Evolutionary conservation across 768 basidiomycete species (phyloP), one percentile per base, ranked within the genome.

Genomic region (Xanthoconium stramineum): DNA sequence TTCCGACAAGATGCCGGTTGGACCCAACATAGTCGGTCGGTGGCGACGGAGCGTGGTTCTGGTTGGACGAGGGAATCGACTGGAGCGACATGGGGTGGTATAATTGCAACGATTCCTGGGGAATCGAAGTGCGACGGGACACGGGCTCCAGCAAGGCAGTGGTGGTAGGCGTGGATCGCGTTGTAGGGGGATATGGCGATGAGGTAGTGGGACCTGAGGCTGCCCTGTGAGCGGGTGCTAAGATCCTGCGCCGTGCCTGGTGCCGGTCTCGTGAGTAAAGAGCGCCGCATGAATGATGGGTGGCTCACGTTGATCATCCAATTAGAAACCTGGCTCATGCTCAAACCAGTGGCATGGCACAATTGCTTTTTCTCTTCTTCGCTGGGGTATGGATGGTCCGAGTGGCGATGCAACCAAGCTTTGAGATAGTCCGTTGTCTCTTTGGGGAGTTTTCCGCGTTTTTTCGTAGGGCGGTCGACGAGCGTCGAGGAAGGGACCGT

Each of bases 341-440:
- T 89, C 60, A 94, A 75, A 28, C 89, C 89, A 2, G 91, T 94
- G 39, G 88, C 88, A 63, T 88, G 83, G 72, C 91, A 93, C 61
- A 94, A 75, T 68, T 89, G 88, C 67, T 92, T 92, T 75, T 94
- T 94, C 78, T 93, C 91, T 59, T 92, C 89, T 70, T 94, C 91
- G 62, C 84, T 86, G 33, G 91, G 91, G 70, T 94, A 94, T 28
- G 91, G 91, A 64, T 93, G 91, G 69, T 93, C 91, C 3, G 88
- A 88, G 67, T 94, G 91, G 60, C 88, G 83, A 66, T 93, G 88
- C 35, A 93, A 76, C 91, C 91, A 93, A 9, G 89, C 85, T 65
- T 92, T 91, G 72, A 94, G 81, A 65, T 84, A 91, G 73, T 94
- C 91, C 33, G 91, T 93, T 37, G 91, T 91, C 74, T 91, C 89